These are phyloP conservation scores for Paramecium sonneborni DNA, from an alignment of 73 alveolate species.

Conservation along the genomic window DNA sequence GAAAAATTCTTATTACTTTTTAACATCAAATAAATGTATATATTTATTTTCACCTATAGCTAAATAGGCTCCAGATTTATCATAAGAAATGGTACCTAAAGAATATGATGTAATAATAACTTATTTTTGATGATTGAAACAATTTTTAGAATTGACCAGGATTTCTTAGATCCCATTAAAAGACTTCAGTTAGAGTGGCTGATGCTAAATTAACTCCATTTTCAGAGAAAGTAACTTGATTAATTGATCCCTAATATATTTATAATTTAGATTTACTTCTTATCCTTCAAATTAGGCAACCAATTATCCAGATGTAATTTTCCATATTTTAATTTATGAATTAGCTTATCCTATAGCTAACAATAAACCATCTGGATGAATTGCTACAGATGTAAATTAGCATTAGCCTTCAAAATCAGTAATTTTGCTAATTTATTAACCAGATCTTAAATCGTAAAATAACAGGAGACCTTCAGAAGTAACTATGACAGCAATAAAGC, in stretches of 20 bases:
- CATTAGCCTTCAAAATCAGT: conserved; percentile 58
- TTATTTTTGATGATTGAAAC: background rate
- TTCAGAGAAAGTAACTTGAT: background rate
- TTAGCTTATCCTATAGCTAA: conserved; percentile 54
- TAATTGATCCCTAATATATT: background rate
- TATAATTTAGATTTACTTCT: background rate
- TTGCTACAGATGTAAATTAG: conserved; percentile 10
- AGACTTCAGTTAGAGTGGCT: background rate
- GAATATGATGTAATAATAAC: background rate
- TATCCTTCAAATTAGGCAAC: conserved; percentile 43
- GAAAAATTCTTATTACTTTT: background rate
- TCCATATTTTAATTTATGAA: conserved; percentile 49
- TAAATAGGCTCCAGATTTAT: conserved; percentile 4
- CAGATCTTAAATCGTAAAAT: conserved; percentile 20
- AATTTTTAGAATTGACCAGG: background rate
- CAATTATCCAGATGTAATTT: background rate
- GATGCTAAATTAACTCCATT: conserved; percentile 27
- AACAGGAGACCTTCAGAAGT: conserved; percentile 1
- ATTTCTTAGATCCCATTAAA: conserved; percentile 7
- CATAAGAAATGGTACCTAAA: conserved; percentile 14
- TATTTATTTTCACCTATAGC: conserved; percentile 15
- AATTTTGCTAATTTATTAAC: background rate
- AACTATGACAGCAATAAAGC: conserved; percentile 5
- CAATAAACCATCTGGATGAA: conserved; percentile 65
- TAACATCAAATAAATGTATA: background rate